Evolutionary conservation across 176 grass and related monocot genomes (phyloP).

Genomic region (Oryza rufipogon): DNA sequence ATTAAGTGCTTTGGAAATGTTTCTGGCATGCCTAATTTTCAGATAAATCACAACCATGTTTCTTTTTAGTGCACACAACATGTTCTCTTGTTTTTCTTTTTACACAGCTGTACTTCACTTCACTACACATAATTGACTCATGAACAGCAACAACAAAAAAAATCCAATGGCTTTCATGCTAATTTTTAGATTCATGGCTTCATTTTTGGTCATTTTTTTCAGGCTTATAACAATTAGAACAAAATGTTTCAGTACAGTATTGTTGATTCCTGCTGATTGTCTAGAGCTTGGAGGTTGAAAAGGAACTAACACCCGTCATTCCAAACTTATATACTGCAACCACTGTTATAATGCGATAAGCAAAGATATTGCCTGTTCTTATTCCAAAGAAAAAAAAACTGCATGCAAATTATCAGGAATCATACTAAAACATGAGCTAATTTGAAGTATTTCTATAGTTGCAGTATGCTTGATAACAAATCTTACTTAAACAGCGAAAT

Average conservation of each 20-base stretch:
- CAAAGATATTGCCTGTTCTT: too few relatives aligned
- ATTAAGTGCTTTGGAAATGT: not conserved
- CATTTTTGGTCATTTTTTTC: not conserved
- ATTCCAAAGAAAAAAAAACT: too few relatives aligned
- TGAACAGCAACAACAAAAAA: not conserved
- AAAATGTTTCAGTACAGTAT: not conserved
- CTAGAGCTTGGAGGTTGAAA: not conserved
- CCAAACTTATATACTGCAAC: not conserved
- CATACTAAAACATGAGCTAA: not conserved
- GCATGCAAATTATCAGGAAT: not conserved
- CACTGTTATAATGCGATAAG: not conserved
- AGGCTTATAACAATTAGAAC: not conserved
- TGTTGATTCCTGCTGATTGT: not conserved
- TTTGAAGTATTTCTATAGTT: not conserved
- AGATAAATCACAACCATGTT: not conserved
- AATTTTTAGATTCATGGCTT: not conserved
- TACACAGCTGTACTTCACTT: not conserved
- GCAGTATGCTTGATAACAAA: not conserved
- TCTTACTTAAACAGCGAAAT: not conserved
- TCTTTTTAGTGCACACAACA: not conserved
- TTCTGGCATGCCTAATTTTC: not conserved
- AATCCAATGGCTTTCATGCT: not conserved
- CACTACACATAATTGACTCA: not conserved
- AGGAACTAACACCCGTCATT: not conserved
- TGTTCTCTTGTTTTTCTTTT: not conserved